Base-by-base conservation (phyloP, 2,329 filamentous ascomycete genomes). In the Neonectria faginata region DNA sequence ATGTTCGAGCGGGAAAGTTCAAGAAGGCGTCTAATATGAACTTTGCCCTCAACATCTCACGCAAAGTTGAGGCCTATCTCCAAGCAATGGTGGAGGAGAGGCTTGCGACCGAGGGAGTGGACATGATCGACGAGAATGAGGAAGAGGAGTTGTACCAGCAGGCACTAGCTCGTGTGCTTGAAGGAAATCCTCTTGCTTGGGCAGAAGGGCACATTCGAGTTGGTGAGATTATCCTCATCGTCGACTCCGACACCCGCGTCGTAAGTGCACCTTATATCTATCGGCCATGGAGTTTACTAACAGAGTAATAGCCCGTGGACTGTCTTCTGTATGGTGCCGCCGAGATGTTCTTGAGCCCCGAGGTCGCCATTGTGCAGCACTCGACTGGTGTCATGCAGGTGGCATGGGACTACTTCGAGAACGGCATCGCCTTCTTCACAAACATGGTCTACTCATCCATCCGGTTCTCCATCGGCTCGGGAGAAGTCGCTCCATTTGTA, bases 191-290 rank as follows among this genome's bases (percentile, higher is more conserved):
- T 1, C 57, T 73, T n/a, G 74, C 59, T 1, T 51, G 33, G 52
- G 59, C 52, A 18, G 52, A 61, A 27, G 52, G 59, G 1, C 50
- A 61, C n/a, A 48, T 61, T 45, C 52, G 59, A n/a, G 44, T 61
- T 12, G 59, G 59, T 16, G 52, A 61, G 27, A 61, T 61, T 56
- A 56, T 61, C 16, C 59, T 61, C 16, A 82, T 92, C 56, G 80
- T 92, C 62, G 89, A 92, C 75, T 91, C 87, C 1, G 89, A 92
- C 70, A 92, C 90, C 5, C 85, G 89, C 74, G 88, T 92, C 12
- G 71, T 73, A 59, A 59, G 68, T 64, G 1, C 18, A 27, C 22
- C 16, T 14, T 4, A 8, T 2, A 29, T 10, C 20, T 6, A 7
- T 4, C 8, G 3, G 10, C 1, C 0, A 33, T 36, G 3, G 3